Evolutionary conservation across 1,139 yeast species (phyloP).

Genomic region (Geotrichum aggregatum): DNA sequence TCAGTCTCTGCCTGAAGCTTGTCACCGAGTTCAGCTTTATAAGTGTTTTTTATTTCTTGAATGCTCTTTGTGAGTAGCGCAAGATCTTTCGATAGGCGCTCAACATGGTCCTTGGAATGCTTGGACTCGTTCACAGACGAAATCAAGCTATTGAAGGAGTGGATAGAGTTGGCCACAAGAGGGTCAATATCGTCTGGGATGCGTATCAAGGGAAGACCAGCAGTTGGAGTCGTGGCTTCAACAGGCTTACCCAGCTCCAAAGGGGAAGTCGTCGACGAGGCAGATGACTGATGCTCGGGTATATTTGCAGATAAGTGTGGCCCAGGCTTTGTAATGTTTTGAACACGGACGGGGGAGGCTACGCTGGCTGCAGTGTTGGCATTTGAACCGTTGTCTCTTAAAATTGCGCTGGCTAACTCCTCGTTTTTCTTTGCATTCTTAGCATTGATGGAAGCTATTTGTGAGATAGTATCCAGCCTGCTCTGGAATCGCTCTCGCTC

Average conservation of each 20-base stretch:
- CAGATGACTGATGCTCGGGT: neutral
- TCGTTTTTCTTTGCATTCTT: neutral
- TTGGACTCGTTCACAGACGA: constrained; percentile 47
- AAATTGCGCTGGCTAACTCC: neutral
- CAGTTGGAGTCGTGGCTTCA: constrained; percentile 2
- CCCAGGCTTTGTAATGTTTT: constrained; percentile 11
- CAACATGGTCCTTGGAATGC: constrained; percentile 32
- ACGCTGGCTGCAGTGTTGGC: neutral
- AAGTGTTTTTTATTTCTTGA: constrained; percentile 27
- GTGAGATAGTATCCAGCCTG: constrained; percentile 23
- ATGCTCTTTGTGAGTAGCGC: constrained; percentile 32
- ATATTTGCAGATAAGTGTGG: neutral
- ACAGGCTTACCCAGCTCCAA: neutral
- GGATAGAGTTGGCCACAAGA: constrained; percentile 47
- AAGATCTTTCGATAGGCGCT: constrained; percentile 32
- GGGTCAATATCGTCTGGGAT: constrained; percentile 43
- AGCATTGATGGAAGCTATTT: neutral
- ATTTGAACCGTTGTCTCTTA: neutral
- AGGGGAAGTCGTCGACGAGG: neutral
- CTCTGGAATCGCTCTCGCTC: constrained; percentile 45
- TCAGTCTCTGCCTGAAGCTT: constrained; percentile 26
- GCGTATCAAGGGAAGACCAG: constrained; percentile 31
- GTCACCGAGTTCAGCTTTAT: constrained; percentile 29
- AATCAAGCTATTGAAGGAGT: constrained; percentile 52
- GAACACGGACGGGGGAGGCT: constrained; percentile 8